phyloP scores from a whole-genome alignment of 2,329 filamentous ascomycete species.

The Neonectria coccinea region DNA sequence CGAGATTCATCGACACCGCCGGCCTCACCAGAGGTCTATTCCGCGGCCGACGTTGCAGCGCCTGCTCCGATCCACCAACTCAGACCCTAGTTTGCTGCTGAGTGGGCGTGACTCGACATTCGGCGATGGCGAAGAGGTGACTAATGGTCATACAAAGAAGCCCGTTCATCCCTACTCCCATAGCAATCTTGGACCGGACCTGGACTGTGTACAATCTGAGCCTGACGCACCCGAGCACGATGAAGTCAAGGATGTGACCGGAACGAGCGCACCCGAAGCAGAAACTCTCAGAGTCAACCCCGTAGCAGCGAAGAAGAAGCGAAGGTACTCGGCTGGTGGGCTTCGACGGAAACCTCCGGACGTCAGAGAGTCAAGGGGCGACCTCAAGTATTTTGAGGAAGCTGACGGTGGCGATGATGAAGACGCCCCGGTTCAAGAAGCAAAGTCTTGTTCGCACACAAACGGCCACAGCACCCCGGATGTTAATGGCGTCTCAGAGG shows the following conservation, averaged over 20 bases:
- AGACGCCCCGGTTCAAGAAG: constrained; percentile 23
- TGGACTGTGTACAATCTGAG: constrained; percentile 43
- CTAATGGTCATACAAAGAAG: constrained; percentile 19
- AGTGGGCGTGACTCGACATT: constrained; percentile 33
- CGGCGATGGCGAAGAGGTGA: constrained; percentile 16
- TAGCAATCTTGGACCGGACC: constrained; percentile 50
- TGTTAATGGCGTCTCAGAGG: constrained; percentile 29
- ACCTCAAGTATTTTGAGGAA: constrained; percentile 90
- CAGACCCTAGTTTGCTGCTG: constrained; percentile 55
- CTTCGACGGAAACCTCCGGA: constrained; percentile 79
- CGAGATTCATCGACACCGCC: constrained; percentile 80
- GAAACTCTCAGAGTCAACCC: constrained; percentile 62
- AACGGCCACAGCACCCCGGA: constrained; percentile 21
- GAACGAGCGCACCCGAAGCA: constrained; percentile 73
- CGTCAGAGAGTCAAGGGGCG: constrained; percentile 76
- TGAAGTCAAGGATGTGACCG: constrained; percentile 67
- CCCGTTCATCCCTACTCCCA: constrained; percentile 44
- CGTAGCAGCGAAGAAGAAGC: constrained; percentile 62
- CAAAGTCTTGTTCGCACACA: background rate
- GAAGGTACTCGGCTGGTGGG: constrained; percentile 89
- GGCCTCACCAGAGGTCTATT: constrained; percentile 75
- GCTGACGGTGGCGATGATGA: constrained; percentile 79
- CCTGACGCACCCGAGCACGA: constrained; percentile 52
- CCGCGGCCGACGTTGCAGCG: constrained; percentile 64
- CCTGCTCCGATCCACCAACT: constrained; percentile 58